These are phyloP conservation scores for Cryptococcus jaspeensis DNA, from an alignment of 1,284 basidiomycete species.

Conservation along the genomic window DNA sequence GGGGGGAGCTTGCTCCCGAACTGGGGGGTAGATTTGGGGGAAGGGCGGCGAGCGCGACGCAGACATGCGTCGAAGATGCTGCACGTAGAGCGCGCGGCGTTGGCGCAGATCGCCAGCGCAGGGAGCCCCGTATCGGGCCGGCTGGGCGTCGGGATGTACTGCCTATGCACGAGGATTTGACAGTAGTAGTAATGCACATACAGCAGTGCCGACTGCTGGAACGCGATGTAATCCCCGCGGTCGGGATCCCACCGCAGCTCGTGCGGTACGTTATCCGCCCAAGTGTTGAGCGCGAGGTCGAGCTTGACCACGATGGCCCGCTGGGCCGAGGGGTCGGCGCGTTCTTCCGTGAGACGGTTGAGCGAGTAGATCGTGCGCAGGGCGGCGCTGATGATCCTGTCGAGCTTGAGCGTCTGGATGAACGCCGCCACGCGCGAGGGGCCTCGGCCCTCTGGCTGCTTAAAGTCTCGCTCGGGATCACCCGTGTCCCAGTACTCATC, in stretches of 20 bases:
- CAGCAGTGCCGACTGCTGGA: slow-evolving; percentile 67
- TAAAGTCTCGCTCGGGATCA: slow-evolving; percentile 54
- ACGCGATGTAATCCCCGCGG: slow-evolving; percentile 61
- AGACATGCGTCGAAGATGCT: slow-evolving; percentile 62
- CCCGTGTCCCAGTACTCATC: slow-evolving; percentile 73
- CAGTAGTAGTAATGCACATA: slow-evolving; percentile 67
- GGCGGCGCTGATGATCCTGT: slow-evolving; percentile 68
- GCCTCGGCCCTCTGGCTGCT: slow-evolving; percentile 59
- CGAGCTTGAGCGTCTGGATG: slow-evolving; percentile 65
- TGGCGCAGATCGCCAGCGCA: slow-evolving; percentile 77
- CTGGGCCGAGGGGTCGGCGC: slow-evolving; percentile 64
- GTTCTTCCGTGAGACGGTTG: slow-evolving; percentile 59
- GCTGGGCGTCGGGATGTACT: slow-evolving; percentile 72
- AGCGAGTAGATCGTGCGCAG: slow-evolving; percentile 72
- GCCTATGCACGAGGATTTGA: slow-evolving; percentile 71
- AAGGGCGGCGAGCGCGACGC: too few species aligned
- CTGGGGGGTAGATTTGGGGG: too few species aligned
- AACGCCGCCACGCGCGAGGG: slow-evolving; percentile 60
- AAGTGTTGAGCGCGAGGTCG: slow-evolving; percentile 67
- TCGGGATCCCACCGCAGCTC: slow-evolving; percentile 73
- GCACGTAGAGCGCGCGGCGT: slow-evolving; percentile 73
- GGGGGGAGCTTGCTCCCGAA: slow-evolving; percentile 51
- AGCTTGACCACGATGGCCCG: slow-evolving; percentile 68
- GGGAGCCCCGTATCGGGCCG: slow-evolving; percentile 54
- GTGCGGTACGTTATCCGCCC: slow-evolving; percentile 70